These are phyloP conservation scores for Theileria orientalis DNA, from an alignment of 169 alveolate species.

Conservation along the genomic window DNA sequence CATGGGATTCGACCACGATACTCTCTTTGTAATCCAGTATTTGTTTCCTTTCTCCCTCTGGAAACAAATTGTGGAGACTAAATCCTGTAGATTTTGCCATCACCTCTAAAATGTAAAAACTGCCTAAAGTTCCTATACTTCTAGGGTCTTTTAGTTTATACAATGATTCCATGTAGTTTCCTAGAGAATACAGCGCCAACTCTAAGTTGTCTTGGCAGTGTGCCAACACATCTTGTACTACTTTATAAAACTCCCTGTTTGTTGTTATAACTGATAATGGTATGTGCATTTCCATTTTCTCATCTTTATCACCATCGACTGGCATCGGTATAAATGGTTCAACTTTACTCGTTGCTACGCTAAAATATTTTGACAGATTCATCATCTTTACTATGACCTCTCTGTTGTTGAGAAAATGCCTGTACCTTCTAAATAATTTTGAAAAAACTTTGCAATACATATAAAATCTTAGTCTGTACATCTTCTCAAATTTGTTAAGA, in stretches of 20 bases:
- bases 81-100: slow-evolving; percentile 8
- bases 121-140: not conserved
- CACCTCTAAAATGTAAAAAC: slow-evolving; percentile 16
- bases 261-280: not conserved
- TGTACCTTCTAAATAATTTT: not conserved
- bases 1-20: slow-evolving; percentile 3
- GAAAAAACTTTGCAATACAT: not conserved
- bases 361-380: not conserved
- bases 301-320: not conserved
- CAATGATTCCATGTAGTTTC: not conserved
- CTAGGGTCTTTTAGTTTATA: not conserved
- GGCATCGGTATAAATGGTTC: slow-evolving; percentile 8
- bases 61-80: not conserved
- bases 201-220: not conserved
- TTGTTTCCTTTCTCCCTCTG: not conserved
- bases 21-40: slow-evolving; percentile 4
- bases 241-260: not conserved
- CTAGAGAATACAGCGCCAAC: too few species aligned
- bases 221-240: not conserved
- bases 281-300: not conserved
- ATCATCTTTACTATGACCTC: not conserved
- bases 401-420: not conserved
- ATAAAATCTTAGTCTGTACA: not conserved
- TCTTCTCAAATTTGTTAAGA: not conserved
- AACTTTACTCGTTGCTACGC: not conserved